Percentiles rank a stretch among this genome's conserved stretches.
Conservation (phyloP, 805 yeast species). For the Wickerhamiella sergipiensis region DNA sequence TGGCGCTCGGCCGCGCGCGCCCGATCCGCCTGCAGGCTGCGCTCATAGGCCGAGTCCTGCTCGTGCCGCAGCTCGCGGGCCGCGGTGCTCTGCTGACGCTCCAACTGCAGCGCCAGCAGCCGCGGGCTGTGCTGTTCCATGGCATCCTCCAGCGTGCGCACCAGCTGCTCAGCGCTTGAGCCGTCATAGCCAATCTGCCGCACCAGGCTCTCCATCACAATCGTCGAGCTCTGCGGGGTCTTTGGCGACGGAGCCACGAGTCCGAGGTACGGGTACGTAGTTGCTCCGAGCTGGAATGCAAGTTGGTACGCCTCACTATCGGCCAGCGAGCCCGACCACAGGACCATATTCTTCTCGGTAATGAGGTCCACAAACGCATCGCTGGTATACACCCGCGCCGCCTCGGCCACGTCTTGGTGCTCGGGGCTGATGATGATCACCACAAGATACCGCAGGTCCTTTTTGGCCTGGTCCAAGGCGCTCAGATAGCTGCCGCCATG, state of each 20-base stretch:
- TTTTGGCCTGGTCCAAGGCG: conserved; percentile 57
- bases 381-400: conserved; percentile 42
- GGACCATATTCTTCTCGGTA: conserved; percentile 37
- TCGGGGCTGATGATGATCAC: conserved; percentile 61
- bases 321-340: conserved; percentile 85
- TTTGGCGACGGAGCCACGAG: conserved; percentile 52
- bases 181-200: conserved; percentile 28
- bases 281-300: conserved; percentile 56
- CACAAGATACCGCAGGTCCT: conserved; percentile 56
- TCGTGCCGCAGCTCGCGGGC: conserved; percentile 47
- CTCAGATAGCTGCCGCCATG: conserved; percentile 68
- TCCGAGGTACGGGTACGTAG: conserved; percentile 73
- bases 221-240: conserved; percentile 24
- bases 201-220: conserved; percentile 47
- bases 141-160: conserved; percentile 33
- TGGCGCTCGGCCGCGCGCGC: conserved; percentile 27
- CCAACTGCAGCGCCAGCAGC: conserved; percentile 46
- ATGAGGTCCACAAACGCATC: conserved; percentile 32
- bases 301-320: conserved; percentile 75
- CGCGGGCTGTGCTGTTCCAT: conserved; percentile 48
- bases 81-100: conserved; percentile 43
- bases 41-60: conserved; percentile 68
- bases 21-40: conserved; percentile 55
- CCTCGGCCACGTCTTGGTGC: conserved; percentile 45
- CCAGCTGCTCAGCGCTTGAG: conserved; percentile 19